These are phyloP conservation scores for Thymus quinquecostatus DNA, from an alignment of 257 asterid species.

Conservation along the genomic window DNA sequence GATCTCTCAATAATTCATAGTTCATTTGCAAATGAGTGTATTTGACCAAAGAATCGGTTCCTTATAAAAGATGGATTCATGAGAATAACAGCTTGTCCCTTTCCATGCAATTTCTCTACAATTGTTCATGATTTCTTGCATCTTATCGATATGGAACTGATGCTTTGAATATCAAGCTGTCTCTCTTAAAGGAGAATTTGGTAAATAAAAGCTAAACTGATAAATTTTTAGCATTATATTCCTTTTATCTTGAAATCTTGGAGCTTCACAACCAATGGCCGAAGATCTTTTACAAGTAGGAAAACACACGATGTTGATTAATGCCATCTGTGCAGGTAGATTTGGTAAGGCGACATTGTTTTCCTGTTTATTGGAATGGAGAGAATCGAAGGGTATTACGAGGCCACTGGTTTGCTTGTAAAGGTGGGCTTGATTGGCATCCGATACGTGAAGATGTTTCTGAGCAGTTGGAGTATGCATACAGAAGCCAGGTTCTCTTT, in stretches of 20 bases:
- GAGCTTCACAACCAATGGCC: neutral
- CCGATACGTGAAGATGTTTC: conserved; percentile 95
- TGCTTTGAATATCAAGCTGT: neutral
- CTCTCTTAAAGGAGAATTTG: no score
- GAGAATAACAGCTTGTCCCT: no score
- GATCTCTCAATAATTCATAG: conserved; percentile 7
- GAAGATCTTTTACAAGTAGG: neutral
- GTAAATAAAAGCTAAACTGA: neutral
- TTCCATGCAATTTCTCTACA: neutral
- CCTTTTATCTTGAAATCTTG: conserved; percentile 3
- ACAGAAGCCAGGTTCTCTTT: conserved; percentile 59
- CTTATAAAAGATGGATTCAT: no score
- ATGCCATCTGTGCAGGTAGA: conserved; percentile 64
- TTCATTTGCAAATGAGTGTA: no score
- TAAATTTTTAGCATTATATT: conserved; percentile 2
- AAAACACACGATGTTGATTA: conserved; percentile 14
- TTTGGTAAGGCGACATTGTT: conserved; percentile 85
- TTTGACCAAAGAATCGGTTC: no score
- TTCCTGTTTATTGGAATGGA: conserved; percentile 98
- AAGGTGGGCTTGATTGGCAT: conserved; percentile 96
- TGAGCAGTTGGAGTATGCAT: conserved; percentile 97
- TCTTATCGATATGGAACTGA: conserved; percentile 12
- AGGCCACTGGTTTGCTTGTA: conserved; percentile 99
- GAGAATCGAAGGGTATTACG: conserved; percentile 88
- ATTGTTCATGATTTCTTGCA: neutral